phyloP scores from a whole-genome alignment of 495 filamentous ascomycete genomes.

The Penicillium psychrofluorescens region DNA sequence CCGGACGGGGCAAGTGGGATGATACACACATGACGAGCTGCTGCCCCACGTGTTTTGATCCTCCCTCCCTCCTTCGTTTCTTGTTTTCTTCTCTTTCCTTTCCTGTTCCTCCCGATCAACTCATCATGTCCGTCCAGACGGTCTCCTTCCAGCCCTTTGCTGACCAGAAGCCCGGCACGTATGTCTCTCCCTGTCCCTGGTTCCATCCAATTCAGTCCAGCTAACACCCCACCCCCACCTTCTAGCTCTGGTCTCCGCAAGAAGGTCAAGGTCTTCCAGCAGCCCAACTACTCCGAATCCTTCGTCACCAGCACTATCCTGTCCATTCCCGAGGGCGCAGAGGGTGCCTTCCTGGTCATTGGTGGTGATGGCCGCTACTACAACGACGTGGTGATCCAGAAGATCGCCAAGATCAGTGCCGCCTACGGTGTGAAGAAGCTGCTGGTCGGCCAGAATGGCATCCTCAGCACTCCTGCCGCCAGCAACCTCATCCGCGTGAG shows the following conservation, averaged over 20 bases:
- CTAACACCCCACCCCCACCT: slow-evolving; percentile 12
- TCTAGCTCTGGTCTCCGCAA: slow-evolving; percentile 91
- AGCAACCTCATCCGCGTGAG: slow-evolving; percentile 91
- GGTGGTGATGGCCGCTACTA: slow-evolving; percentile 96
- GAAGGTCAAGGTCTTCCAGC: slow-evolving; percentile 96
- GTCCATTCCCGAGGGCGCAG: slow-evolving; percentile 88
- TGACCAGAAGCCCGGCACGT: slow-evolving; percentile 99
- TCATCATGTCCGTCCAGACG: slow-evolving; percentile 63
- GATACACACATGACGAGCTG: slow-evolving; percentile 25
- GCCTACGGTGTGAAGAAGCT: slow-evolving; percentile 99
- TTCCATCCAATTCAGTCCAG: slow-evolving; percentile 1
- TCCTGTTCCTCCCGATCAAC: slow-evolving; percentile 1
- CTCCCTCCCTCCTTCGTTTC: slow-evolving; percentile 10
- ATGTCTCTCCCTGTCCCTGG: slow-evolving; percentile 37
- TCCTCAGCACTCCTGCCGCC: slow-evolving; percentile 91
- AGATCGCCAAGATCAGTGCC: slow-evolving; percentile 94
- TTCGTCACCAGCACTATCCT: slow-evolving; percentile 90
- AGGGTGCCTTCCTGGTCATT: slow-evolving; percentile 88
- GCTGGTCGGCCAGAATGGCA: slow-evolving; percentile 89
- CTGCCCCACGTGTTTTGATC: slow-evolving; percentile 20
- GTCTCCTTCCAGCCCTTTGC: slow-evolving; percentile 73
- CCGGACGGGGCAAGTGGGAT: slow-evolving; percentile 8
- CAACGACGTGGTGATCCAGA: slow-evolving; percentile 91
- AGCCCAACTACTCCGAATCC: slow-evolving; percentile 89
- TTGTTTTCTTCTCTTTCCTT: not conserved